Evolutionary conservation across 176 grass and related monocot genomes (phyloP), one percentile per base, ranked within the genome.

Genomic region (Triticum urartu): DNA sequence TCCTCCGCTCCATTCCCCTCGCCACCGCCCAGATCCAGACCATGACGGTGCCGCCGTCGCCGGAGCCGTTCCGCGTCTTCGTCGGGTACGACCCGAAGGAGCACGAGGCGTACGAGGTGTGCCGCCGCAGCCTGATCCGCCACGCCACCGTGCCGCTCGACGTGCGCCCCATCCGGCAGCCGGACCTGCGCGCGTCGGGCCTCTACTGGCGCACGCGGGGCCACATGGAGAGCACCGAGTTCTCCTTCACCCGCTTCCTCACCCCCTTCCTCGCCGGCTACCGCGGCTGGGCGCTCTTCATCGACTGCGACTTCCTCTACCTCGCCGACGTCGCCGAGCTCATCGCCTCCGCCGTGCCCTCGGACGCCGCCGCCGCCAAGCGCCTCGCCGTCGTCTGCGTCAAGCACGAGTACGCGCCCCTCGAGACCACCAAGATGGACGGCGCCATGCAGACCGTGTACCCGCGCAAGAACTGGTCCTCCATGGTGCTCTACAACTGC

Each of bases 221-320:
- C 1, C 95, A 82, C 68, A 97, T 86, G 3, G 95, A 97, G 89
- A 92, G 90, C 78, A 97, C 95, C 20, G 95, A 97, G 85, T 97
- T 97, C 92, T 97, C 95, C 75, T 97, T 97, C 90, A 93, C 95
- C 24, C 95, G 95, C 62, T 97, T 97, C 85, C 92, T 97, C 79
- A 97, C 95, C 38, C 92, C 95, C 0, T 84, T 72, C 79, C 92
- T 97, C 64, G 81, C 92, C 0, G 91, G 85, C 0, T 97, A 81
- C 87, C 72, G 70, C 47, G 95, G 95, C 81, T 97, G 95, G 95
- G 92, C 91, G 62, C 79, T 97, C 83, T 97, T 97, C 90, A 72
- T 97, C 78, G 95, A 97, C 47, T 97, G 95, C 66, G 95, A 97
- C 69, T 97, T 97, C 85, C 91, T 97, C 81, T 97, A 91, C 91